Evolutionary conservation across 2,329 filamentous ascomycete species (phyloP).

Genomic region (Xylariaceae sp.): DNA sequence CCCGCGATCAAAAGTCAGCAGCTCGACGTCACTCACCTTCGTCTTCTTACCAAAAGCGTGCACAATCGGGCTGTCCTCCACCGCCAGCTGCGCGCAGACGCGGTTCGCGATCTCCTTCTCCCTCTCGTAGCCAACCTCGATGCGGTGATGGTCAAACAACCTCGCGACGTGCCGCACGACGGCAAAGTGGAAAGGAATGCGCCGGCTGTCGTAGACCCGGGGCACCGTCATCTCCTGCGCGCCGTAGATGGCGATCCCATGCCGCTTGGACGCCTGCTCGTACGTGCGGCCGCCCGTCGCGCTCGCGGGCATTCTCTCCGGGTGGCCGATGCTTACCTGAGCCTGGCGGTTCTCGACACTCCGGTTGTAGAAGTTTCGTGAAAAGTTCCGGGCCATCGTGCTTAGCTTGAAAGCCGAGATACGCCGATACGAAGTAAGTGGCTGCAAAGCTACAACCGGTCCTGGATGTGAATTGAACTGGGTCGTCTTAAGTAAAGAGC

Average conservation of each 20-base stretch:
- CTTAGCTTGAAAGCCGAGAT: too few species aligned
- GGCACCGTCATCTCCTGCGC: background rate
- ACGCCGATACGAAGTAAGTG: too few species aligned
- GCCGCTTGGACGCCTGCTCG: constrained; percentile 3
- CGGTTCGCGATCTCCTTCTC: constrained; percentile 5
- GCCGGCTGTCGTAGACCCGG: background rate
- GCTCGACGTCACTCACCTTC: too few species aligned
- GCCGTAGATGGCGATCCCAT: constrained; percentile 1
- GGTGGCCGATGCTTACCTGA: too few species aligned
- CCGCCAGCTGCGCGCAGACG: constrained; percentile 11
- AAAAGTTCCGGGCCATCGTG: too few species aligned
- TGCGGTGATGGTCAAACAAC: constrained; percentile 2
- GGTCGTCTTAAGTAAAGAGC: too few species aligned
- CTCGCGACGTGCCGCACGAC: constrained; percentile 1
- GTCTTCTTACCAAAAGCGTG: background rate
- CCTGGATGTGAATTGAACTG: too few species aligned
- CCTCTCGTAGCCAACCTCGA: constrained; percentile 4
- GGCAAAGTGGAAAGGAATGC: constrained; percentile 2
- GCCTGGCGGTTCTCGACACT: too few species aligned
- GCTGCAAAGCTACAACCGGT: too few species aligned
- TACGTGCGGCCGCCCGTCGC: constrained; percentile 6
- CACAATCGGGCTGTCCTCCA: constrained; percentile 9
- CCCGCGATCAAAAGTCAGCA: too few species aligned
- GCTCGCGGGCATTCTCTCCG: too few species aligned
- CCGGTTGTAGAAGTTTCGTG: too few species aligned